Evolutionary conservation across 345 rosid genomes (phyloP).

Genomic region (Schrenkiella parvula): DNA sequence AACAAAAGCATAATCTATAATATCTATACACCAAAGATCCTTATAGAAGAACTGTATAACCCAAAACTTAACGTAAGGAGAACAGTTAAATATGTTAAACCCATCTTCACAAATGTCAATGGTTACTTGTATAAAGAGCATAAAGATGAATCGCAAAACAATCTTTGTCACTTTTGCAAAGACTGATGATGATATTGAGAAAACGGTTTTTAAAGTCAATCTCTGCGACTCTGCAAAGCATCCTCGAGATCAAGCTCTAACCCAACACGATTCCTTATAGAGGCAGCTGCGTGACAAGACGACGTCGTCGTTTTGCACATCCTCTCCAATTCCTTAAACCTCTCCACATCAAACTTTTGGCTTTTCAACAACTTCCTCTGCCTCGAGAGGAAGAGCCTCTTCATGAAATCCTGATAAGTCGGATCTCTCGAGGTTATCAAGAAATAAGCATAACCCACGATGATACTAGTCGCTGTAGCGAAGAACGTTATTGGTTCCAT

Average conservation of each 20-base stretch:
- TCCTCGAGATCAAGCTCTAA: conserved; percentile 70
- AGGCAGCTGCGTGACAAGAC: conserved; percentile 46
- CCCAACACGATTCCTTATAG: conserved; percentile 57
- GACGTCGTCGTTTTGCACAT: conserved; percentile 50
- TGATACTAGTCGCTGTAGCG: conserved; percentile 60
- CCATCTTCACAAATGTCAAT: neutral
- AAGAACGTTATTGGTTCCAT: conserved; percentile 96
- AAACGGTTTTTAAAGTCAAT: conserved; percentile 6
- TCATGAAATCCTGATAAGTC: conserved; percentile 87
- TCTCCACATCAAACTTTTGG: conserved; percentile 54
- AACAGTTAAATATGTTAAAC: neutral
- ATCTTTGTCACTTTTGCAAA: neutral
- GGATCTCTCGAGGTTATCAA: conserved; percentile 86
- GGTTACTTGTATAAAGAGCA: neutral
- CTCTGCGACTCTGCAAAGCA: conserved; percentile 44
- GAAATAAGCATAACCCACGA: conserved; percentile 88
- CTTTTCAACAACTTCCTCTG: conserved; percentile 72
- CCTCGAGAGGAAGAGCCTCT: conserved; percentile 81
- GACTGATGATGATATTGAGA: neutral
- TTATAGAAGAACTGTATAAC: neutral
- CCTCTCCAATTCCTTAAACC: conserved; percentile 64
- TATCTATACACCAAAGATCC: neutral
- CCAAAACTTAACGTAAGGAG: neutral
- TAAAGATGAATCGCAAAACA: neutral
- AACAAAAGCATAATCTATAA: neutral